Conservation (phyloP, 805 yeast species). For the Saccharomycopsis olivae region DNA sequence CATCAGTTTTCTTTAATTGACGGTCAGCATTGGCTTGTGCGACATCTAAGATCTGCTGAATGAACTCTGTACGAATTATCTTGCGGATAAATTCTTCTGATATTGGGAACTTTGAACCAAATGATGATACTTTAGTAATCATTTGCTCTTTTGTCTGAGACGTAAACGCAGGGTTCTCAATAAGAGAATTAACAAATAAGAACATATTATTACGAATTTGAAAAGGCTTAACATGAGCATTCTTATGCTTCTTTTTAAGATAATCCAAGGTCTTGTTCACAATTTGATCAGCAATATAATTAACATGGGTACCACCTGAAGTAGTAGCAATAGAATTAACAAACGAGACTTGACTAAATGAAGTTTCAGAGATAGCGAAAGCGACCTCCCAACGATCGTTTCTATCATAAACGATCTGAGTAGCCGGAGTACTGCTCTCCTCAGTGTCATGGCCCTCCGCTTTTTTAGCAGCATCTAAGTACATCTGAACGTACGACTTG, state of each 20-base stretch:
- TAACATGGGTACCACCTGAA: conserved; percentile 93
- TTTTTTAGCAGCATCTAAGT: conserved; percentile 36
- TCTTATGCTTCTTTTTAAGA: conserved; percentile 56
- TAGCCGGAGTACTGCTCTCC: conserved; percentile 23
- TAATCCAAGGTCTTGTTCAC: conserved; percentile 64
- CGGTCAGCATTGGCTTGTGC: conserved; percentile 85
- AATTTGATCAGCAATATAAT: conserved; percentile 74
- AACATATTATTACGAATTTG: conserved; percentile 89
- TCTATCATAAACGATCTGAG: conserved; percentile 60
- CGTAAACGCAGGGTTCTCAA: conserved; percentile 95
- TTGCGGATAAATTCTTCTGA: conserved; percentile 68
- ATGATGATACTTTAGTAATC: conserved; percentile 79
- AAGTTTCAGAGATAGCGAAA: conserved; percentile 83
- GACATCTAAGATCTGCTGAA: conserved; percentile 61
- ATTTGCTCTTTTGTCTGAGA: conserved; percentile 96
- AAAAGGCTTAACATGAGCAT: conserved; percentile 69
- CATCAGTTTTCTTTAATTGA: conserved; percentile 82
- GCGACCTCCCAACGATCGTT: conserved; percentile 95
- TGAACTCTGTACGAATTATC: conserved; percentile 61
- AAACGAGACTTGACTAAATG: conserved; percentile 89
- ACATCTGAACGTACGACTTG: conserved; percentile 82
- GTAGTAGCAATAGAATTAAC: conserved; percentile 98
- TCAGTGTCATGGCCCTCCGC: conserved; percentile 19
- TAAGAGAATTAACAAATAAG: conserved; percentile 78
- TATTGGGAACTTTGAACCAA: conserved; percentile 79